These are phyloP conservation scores for Gardenia jasminoides DNA, from an alignment of 257 asterid genomes.

Conservation along the genomic window DNA sequence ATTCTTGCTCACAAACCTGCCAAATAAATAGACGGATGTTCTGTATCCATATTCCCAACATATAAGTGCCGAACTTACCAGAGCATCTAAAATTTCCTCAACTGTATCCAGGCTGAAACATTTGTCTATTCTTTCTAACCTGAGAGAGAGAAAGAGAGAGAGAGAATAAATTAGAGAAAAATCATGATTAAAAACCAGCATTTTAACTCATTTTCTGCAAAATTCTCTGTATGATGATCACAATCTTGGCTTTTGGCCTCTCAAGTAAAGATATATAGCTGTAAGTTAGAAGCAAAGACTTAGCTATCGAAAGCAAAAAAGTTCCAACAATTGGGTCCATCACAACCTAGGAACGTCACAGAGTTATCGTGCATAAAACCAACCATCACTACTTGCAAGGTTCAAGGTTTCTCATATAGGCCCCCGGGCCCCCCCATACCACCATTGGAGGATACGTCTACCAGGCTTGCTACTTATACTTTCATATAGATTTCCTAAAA, in stretches of 20 bases:
- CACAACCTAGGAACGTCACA: not conserved
- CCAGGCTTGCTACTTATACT: not conserved
- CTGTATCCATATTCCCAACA: not conserved
- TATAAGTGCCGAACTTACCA: conserved; percentile 50
- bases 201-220: not conserved
- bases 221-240: not conserved
- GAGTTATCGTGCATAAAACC: not conserved
- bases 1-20: not conserved
- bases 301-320: not conserved
- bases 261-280: not conserved
- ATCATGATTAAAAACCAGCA: not conserved
- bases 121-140: conserved; percentile 72
- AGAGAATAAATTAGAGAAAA: conserved; percentile 4
- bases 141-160: conserved; percentile 30
- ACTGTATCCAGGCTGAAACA: conserved; percentile 69
- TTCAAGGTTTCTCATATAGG: not conserved
- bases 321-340: not conserved
- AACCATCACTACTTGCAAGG: not conserved
- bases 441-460: not conserved
- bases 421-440: not conserved
- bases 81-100: conserved; percentile 85
- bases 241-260: not conserved
- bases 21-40: not conserved
- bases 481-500: not conserved
- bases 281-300: not conserved